These are phyloP conservation scores for Rehmannia glutinosa DNA, from an alignment of 257 asterid genomes.

Conservation along the genomic window DNA sequence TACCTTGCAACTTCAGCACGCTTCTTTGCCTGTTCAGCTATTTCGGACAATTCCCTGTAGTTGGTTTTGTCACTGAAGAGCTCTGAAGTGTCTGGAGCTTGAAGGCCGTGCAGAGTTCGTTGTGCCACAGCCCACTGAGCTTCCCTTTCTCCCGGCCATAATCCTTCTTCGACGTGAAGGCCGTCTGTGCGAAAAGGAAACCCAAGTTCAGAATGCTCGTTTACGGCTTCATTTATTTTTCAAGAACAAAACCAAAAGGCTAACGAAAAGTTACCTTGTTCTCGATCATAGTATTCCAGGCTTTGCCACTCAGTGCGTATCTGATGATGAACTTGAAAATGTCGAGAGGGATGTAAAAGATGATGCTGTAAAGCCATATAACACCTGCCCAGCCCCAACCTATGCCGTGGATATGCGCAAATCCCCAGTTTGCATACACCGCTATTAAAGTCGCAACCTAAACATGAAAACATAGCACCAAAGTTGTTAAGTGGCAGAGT, in stretches of 20 bases:
- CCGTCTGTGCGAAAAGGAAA: constrained; percentile 24
- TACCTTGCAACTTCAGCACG: constrained; percentile 59
- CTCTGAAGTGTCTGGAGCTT: constrained; percentile 17
- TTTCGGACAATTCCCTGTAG: constrained; percentile 49
- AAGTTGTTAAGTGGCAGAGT: too few species aligned
- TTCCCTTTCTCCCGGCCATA: constrained; percentile 53
- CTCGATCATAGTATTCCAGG: constrained; percentile 46
- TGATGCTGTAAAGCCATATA: constrained; percentile 47
- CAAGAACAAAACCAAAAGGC: not conserved
- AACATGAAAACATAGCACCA: not conserved
- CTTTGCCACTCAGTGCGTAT: constrained; percentile 44
- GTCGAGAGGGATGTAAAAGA: constrained; percentile 48
- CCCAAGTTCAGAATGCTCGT: not conserved
- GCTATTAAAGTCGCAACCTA: constrained; percentile 52
- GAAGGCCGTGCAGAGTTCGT: constrained; percentile 50
- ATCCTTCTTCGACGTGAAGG: constrained; percentile 48
- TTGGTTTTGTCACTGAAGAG: constrained; percentile 27
- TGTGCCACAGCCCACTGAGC: constrained; percentile 56
- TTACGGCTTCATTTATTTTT: not conserved
- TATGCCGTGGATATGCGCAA: constrained; percentile 40
- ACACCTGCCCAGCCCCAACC: constrained; percentile 70
- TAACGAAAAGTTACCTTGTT: constrained; percentile 28
- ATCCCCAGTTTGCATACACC: constrained; percentile 48
- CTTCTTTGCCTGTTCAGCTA: constrained; percentile 53
- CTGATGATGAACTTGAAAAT: constrained; percentile 40